Evolutionary conservation across 2,329 filamentous ascomycete species (phyloP).

Genomic region (Leptographium galeiforme): DNA sequence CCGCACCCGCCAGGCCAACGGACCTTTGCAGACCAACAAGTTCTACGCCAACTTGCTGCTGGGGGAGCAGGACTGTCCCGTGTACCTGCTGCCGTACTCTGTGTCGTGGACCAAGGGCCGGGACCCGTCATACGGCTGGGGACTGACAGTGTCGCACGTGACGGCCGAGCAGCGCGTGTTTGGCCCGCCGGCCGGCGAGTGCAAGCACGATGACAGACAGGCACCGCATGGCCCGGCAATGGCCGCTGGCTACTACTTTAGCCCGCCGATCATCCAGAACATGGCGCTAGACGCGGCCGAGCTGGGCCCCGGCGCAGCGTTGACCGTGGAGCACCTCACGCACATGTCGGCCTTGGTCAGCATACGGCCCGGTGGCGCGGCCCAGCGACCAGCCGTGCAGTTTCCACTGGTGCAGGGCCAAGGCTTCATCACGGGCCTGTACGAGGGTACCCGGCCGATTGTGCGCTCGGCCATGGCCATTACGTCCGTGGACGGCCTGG

Average conservation of each 20-base stretch:
- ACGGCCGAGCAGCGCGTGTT: constrained; percentile 54
- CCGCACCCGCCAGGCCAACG: constrained; percentile 15
- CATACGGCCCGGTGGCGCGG: constrained; percentile 34
- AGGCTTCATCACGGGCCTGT: constrained; percentile 71
- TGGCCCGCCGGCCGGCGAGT: constrained; percentile 35
- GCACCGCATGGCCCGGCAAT: constrained; percentile 22
- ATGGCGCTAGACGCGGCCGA: constrained; percentile 68
- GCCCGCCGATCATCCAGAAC: constrained; percentile 70
- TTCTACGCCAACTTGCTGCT: constrained; percentile 75
- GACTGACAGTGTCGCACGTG: constrained; percentile 63
- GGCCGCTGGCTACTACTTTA: constrained; percentile 61
- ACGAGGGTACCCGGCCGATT: constrained; percentile 54
- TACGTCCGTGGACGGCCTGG: neutral
- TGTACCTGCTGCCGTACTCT: constrained; percentile 66
- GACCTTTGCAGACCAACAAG: constrained; percentile 60
- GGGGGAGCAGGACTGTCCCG: constrained; percentile 51
- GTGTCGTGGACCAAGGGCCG: constrained; percentile 53
- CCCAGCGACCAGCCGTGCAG: constrained; percentile 41
- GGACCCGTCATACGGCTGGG: constrained; percentile 55
- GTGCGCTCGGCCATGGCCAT: constrained; percentile 48
- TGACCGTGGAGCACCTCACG: constrained; percentile 40
- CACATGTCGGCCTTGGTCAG: constrained; percentile 54
- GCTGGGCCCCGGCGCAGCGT: constrained; percentile 44
- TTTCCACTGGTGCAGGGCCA: constrained; percentile 85
- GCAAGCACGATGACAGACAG: constrained; percentile 7